These are phyloP conservation scores for Suillus spraguei DNA, from an alignment of 768 basidiomycete genomes.

Conservation along the genomic window DNA sequence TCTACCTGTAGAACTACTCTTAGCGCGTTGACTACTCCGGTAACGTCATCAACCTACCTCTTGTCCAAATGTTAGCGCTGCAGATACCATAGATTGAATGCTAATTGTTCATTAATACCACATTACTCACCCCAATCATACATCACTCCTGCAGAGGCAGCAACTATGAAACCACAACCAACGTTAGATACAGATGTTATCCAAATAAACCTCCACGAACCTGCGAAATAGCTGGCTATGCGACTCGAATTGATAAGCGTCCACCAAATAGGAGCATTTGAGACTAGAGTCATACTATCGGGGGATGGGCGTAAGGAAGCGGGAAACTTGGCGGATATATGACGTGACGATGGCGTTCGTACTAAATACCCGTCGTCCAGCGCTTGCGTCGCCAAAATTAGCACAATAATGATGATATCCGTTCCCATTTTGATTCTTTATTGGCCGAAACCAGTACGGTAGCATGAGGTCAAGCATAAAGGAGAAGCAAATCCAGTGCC, in stretches of 20 bases:
- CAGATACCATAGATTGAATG: neutral
- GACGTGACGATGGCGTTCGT: neutral
- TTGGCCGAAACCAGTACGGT: neutral
- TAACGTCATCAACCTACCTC: neutral
- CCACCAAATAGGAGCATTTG: neutral
- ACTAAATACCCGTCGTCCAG: neutral
- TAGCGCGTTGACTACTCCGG: neutral
- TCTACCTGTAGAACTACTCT: neutral
- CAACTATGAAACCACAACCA: neutral
- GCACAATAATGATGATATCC: neutral
- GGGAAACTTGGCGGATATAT: neutral
- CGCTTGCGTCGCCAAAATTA: neutral
- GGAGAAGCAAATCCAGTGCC: neutral
- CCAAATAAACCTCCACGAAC: neutral
- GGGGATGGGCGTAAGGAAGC: neutral
- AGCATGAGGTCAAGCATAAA: neutral
- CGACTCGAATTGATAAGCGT: conserved; percentile 1
- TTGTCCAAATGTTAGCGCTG: neutral
- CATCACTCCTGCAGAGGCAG: neutral
- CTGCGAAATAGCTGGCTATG: neutral
- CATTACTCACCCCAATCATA: neutral
- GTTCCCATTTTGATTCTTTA: neutral
- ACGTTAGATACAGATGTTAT: neutral
- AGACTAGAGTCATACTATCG: neutral
- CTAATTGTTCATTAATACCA: neutral